Evolutionary conservation across 495 filamentous ascomycete species (phyloP), one percentile per base, ranked within the genome.

Genomic region (Penicillium subrubescens): DNA sequence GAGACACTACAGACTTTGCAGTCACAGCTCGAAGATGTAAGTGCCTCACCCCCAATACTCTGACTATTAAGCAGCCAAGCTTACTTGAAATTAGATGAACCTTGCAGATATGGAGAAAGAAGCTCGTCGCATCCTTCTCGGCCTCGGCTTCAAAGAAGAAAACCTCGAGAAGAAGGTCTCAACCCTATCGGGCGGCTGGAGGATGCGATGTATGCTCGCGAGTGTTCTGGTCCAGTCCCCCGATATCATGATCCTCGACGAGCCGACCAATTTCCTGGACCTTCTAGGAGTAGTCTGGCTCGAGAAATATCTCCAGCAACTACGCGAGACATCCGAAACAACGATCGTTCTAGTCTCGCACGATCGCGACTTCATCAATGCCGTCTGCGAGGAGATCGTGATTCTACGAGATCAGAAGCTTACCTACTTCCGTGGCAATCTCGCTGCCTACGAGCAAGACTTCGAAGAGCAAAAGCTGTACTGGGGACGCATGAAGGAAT

Each of bases 231-330:
- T 90, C 5, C 87, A 91, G 67, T 80, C 86, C n/a, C 83, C 89
- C 0, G 90, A 94, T 66, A 86, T 94, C 54, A 82, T 94, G 66
- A 89, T 96, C 54, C 87, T 96, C 19, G 92, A 96, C 79, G 92
- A 96, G 68, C 92, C 92, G 5, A 94, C 92, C 56, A 94, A 94
- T 71, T 94, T 90, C 72, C 81, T 94, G 2, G 92, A 96, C 71
- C 82, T 96, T 0, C 81, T 91, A 0, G 88, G 88, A n/a, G 90
- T 94, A 25, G 84, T 94, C 31, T 96, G 92, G 92, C 83, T 96
- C 1, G 87, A 96, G 71, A 82, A 80, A 8, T 88, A 91, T 65
- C 84, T 94, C 23, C 76, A 82, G 39, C 76, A 80, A 34, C 71
- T 90, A 14, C 74, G 79, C 17, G 70, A 81, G 0, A 66, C 53